Conservation (phyloP, 2,329 filamentous ascomycete species). For the Aspergillus pseudonomiae region DNA sequence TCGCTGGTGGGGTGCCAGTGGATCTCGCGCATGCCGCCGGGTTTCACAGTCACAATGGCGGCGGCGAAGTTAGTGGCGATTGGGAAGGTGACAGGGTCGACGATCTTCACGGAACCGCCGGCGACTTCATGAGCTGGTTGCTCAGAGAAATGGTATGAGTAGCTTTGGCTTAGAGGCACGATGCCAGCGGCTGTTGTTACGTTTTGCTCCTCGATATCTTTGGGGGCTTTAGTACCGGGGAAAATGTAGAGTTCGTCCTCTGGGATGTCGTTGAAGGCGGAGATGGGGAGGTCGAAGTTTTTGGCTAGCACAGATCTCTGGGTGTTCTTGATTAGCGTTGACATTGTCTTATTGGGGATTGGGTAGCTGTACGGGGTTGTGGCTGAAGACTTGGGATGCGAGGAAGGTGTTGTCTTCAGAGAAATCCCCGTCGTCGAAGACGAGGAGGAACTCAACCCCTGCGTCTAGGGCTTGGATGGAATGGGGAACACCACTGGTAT, state of each 20-base stretch:
- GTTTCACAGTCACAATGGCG: constrained; percentile 70
- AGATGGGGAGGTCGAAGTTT: constrained; percentile 54
- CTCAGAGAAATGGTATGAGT: constrained; percentile 72
- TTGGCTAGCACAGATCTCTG: constrained; percentile 57
- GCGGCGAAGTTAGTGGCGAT: constrained; percentile 74
- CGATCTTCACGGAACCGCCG: constrained; percentile 72
- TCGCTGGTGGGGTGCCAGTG: constrained; percentile 82
- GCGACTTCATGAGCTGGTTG: constrained; percentile 67
- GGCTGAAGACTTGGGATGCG: constrained; percentile 63
- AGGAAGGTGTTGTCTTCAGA: constrained; percentile 76
- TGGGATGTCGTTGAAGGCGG: constrained; percentile 65
- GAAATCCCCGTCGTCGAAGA: constrained; percentile 64
- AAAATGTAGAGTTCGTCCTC: constrained; percentile 75
- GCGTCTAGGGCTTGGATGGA: constrained; percentile 74
- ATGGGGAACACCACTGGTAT: constrained; percentile 66
- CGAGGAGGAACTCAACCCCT: constrained; percentile 66
- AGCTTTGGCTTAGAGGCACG: constrained; percentile 65
- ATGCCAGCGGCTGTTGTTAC: constrained; percentile 64
- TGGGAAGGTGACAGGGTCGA: constrained; percentile 75
- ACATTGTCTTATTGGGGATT: neutral
- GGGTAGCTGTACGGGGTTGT: constrained; percentile 33
- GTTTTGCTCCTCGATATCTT: constrained; percentile 66
- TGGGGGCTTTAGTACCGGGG: constrained; percentile 65
- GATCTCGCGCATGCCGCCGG: constrained; percentile 75
- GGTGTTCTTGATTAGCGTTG: neutral